A percentile compares a stretch with the other conserved stretches of the same genome.
Conservation (phyloP, 495 filamentous ascomycete species). For the Aeminium ludgeri region DNA sequence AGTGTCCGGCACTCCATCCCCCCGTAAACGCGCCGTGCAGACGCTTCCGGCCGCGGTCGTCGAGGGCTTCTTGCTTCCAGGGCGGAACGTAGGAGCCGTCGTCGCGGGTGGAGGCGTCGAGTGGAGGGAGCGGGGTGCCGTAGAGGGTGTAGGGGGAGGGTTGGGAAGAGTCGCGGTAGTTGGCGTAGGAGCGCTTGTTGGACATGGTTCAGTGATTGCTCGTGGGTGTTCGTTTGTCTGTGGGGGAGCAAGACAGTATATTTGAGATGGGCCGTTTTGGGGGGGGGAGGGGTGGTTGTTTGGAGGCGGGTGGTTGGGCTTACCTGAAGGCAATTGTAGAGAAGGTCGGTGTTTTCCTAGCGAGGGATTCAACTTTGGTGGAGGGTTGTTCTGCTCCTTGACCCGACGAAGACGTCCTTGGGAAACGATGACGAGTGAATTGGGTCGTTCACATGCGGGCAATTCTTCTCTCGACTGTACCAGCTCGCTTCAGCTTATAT, state of each 20-base stretch:
- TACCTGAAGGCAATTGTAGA: no score
- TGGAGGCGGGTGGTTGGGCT: no score
- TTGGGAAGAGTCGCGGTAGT: constrained; percentile 36
- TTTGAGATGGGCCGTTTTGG: constrained; percentile 10
- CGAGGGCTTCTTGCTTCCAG: constrained; percentile 94
- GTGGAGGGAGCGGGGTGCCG: constrained; percentile 70
- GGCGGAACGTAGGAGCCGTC: constrained; percentile 87
- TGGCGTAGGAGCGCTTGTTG: constrained; percentile 58
- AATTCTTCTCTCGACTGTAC: no score
- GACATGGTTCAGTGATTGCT: constrained; percentile 30
- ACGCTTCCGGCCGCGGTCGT: constrained; percentile 80
- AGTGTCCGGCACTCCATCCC: constrained; percentile 96
- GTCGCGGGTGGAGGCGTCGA: constrained; percentile 63
- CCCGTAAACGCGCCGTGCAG: constrained; percentile 95
- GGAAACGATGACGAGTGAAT: background rate
- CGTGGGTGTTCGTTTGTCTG: background rate
- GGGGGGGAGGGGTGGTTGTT: background rate
- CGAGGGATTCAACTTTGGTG: no score
- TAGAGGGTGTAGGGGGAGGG: constrained; percentile 68
- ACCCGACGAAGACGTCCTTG: background rate
- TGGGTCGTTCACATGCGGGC: background rate
- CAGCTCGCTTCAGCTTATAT: no score
- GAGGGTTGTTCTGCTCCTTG: no score
- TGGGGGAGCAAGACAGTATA: constrained; percentile 6
- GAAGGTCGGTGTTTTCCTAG: no score